Evolutionary conservation across 371 early-diverging fungal species (phyloP).

Genomic region (Mortierella sp.): DNA sequence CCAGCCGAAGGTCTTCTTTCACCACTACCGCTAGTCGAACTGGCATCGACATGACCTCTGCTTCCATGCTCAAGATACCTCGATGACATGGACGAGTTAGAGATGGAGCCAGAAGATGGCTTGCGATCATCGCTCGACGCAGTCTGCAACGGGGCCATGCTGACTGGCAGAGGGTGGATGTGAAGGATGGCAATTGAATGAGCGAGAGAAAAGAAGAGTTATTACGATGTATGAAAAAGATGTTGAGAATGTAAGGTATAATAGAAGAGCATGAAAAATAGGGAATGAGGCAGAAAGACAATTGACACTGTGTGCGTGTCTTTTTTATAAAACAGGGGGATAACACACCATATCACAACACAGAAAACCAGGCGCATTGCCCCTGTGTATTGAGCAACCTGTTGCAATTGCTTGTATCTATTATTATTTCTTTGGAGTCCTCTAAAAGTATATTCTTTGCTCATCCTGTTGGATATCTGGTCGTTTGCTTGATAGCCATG

Average conservation of each 20-base stretch:
- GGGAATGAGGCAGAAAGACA: neutral
- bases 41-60: neutral
- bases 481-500: slow-evolving; percentile 9
- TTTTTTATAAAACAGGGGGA: neutral
- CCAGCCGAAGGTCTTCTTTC: slow-evolving; percentile 33
- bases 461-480: slow-evolving; percentile 20
- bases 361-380: neutral
- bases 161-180: neutral
- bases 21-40: neutral
- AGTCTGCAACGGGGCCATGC: slow-evolving; percentile 28
- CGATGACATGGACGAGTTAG: slow-evolving; percentile 8
- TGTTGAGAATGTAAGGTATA: neutral
- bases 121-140: slow-evolving; percentile 24
- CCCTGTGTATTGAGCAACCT: too few relatives aligned
- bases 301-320: too few relatives aligned
- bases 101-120: slow-evolving; percentile 21
- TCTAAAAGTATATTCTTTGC: slow-evolving; percentile 13
- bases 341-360: neutral
- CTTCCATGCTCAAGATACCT: slow-evolving; percentile 15
- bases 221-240: neutral
- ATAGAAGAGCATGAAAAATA: neutral
- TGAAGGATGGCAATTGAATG: neutral
- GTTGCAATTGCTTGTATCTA: neutral
- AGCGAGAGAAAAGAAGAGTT: neutral
- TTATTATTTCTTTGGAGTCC: neutral